phyloP scores from a whole-genome alignment of 768 basidiomycete genomes.

The Auriscalpium orientale region DNA sequence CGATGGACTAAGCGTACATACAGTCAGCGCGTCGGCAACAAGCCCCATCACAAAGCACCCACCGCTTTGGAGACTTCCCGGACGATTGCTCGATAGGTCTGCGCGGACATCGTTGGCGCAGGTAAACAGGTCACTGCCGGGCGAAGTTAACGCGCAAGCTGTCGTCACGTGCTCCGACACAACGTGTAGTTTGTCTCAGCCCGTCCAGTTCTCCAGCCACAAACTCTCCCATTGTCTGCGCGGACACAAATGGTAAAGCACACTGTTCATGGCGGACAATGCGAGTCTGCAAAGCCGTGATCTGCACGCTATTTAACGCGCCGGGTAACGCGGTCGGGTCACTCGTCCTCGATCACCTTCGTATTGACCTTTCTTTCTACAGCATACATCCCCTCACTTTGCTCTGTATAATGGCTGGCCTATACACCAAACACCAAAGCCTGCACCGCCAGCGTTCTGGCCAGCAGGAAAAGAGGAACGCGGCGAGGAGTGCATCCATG shows the following conservation, averaged over 20 bases:
- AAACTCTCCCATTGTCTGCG: background rate
- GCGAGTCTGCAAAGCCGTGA: background rate
- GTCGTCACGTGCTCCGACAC: too few relatives aligned
- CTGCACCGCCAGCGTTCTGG: too few relatives aligned
- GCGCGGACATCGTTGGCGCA: constrained; percentile 4
- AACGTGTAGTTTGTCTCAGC: background rate
- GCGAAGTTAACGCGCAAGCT: background rate
- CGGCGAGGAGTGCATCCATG: background rate
- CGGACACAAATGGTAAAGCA: background rate
- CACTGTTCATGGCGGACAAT: too few relatives aligned
- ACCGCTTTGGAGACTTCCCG: constrained; percentile 50
- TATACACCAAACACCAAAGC: too few relatives aligned
- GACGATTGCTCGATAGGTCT: constrained; percentile 42
- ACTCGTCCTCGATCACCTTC: background rate
- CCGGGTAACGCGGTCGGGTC: background rate
- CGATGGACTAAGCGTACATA: constrained; percentile 27
- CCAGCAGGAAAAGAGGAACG: too few relatives aligned
- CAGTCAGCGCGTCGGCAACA: background rate
- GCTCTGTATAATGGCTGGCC: too few relatives aligned
- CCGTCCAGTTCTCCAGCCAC: background rate
- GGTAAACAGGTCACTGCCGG: constrained; percentile 1
- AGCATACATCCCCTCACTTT: too few relatives aligned
- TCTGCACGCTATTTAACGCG: background rate
- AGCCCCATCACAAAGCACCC: constrained; percentile 19
- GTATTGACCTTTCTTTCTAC: background rate